These are phyloP conservation scores for Kodamaea fungicola DNA, from an alignment of 1,139 yeast genomes.

Conservation along the genomic window DNA sequence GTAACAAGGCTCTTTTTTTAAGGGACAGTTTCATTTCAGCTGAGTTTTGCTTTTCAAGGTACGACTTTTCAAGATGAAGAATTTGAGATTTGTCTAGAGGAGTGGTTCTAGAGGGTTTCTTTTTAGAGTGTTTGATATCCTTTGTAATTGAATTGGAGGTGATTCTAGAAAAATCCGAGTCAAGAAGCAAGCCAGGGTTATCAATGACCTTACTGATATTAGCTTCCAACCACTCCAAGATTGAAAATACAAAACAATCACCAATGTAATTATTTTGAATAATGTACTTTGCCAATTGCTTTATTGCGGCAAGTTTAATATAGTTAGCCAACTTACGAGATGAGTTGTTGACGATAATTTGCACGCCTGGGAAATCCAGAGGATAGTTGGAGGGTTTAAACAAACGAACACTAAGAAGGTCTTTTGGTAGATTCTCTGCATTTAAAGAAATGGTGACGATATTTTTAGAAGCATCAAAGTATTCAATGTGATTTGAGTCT, in stretches of 20 bases:
- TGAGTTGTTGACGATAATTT: constrained; percentile 46
- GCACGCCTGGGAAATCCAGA: constrained; percentile 57
- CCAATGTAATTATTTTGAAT: constrained; percentile 50
- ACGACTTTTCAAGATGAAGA: constrained; percentile 21
- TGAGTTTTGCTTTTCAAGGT: constrained; percentile 14
- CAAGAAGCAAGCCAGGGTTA: constrained; percentile 68
- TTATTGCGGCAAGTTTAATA: constrained; percentile 62
- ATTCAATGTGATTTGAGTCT: constrained; percentile 27
- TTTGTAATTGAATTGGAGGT: background rate
- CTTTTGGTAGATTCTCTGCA: constrained; percentile 27
- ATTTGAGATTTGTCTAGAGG: constrained; percentile 15
- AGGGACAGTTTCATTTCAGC: constrained; percentile 17
- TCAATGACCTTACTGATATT: constrained; percentile 55
- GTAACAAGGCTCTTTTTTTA: constrained; percentile 51
- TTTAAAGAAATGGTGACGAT: constrained; percentile 30
- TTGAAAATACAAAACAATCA: constrained; percentile 60
- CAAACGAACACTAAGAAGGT: constrained; percentile 45
- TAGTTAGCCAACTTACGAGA: constrained; percentile 64
- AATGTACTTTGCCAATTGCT: constrained; percentile 43
- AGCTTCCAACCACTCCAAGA: constrained; percentile 74
- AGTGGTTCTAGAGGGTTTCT: background rate
- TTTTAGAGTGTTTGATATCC: background rate
- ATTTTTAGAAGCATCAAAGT: constrained; percentile 17
- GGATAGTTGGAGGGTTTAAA: constrained; percentile 59
- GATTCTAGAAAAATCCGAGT: constrained; percentile 1